Evolutionary conservation across 768 basidiomycete genomes (phyloP), one percentile per base, ranked within the genome.

Genomic region (Pleurotus giganteus): DNA sequence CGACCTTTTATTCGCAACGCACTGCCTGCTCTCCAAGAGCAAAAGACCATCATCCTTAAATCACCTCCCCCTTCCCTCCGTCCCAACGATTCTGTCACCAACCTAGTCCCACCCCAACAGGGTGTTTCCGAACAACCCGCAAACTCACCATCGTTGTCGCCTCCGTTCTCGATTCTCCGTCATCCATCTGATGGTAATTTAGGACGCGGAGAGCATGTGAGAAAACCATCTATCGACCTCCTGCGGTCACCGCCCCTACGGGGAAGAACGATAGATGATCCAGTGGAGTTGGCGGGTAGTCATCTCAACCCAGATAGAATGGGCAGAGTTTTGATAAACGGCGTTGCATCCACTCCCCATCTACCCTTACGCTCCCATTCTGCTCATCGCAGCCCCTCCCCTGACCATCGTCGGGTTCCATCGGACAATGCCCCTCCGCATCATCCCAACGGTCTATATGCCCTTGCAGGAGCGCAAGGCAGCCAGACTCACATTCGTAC

Each of bases 401-500:
- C 57, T 19, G 23, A 51, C 19, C 61, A 58, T 50, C 47, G 45
- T 15, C 62, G 60, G 26, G 34, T 57, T 3, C 54, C 54, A 2
- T 60, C 60, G 9, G 62, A 60, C 57, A 61, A 56, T 37, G 52
- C 31, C 57, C 56, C 19, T 54, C 57, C 9, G 23, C n/a, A 52
- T 27, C 41, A 62, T 53, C 36, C 50, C 47, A 21, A 31, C 28
- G 46, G n/a, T 17, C 36, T 47, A 11, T 39, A 27, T 39, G 29
- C 17, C 34, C 54, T 49, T 32, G 23, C 24, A 46, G 60, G n/a
- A 63, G 47, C 24, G 27, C 63, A 1, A 71, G 69, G 1, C 46
- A 57, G 15, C 72, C 71, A 36, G 64, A 60, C 52, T 12, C 52
- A 53, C 41, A 13, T 53, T 13, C 52, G 52, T 9, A 53, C n/a